Base-by-base conservation (phyloP, 2,329 filamentous ascomycete species). In the Ophiostoma populinum region DNA sequence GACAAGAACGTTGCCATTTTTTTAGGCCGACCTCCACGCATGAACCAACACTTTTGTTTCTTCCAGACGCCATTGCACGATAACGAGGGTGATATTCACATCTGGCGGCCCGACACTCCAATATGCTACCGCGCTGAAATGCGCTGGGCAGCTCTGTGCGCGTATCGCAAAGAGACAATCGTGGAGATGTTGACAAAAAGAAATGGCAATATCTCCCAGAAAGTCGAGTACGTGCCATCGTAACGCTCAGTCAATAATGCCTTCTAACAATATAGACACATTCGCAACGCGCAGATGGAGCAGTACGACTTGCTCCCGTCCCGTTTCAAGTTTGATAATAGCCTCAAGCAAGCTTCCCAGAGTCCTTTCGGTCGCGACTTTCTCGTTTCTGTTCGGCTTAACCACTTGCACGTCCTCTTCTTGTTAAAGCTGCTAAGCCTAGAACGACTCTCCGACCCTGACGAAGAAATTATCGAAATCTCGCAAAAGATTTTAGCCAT, bases 1-100 rank as follows among this genome's bases (percentile, higher is more conserved):
- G 30, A 32, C 20, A 32, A 32, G 12, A 32, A 32, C 12, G 30
- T 32, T 13, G 30, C 30, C 4, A 32, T 32, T n/a, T 32, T 32
- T 20, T 13, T 32, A 4, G 30, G 30, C 13, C 30, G 30, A 8
- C 30, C 30, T 8, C 30, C 30, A 7, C 30, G 30, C 19, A 32
- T 32, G 30, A 32, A 20, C n/a, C 30, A 32, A 10, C 30, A 17
- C 13, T 32, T 32, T 32, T 32, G 30, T 24, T 19, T 32, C 5
- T 32, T 32, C 10, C 30, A 32, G n/a, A 32, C 30, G 19, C 30
- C 30, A 9, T 13, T 32, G 7, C 30, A 32, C 8, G 18, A 22
- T 8, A 32, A 32, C 10, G 30, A 32, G 12, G 30, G 18, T 5
- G 30, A 32, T 5, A 32, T 32, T 2, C 30, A 32, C n/a, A 24